Evolutionary conservation across 495 filamentous ascomycete species (phyloP).

Genomic region (Geoglossum glabrum): DNA sequence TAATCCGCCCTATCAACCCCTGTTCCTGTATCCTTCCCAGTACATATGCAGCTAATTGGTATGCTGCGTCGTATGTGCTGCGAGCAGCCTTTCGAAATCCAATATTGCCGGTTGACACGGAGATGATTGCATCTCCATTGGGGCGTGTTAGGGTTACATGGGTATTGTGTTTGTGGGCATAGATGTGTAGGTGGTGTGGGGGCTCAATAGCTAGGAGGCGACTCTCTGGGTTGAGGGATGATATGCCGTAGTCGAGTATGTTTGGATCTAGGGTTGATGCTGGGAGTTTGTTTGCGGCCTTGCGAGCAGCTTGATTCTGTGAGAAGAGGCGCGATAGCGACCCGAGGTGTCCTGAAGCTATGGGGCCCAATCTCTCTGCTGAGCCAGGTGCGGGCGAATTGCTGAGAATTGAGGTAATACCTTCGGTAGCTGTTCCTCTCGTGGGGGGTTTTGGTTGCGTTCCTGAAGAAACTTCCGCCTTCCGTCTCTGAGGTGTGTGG

Average conservation of each 20-base stretch:
- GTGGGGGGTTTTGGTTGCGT: not conserved
- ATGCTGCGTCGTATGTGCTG: constrained; percentile 77
- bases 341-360: not conserved
- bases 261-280: not conserved
- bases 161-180: constrained; percentile 73
- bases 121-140: constrained; percentile 54
- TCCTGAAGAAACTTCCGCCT: not conserved
- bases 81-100: constrained; percentile 66
- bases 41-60: constrained; percentile 64
- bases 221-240: not conserved
- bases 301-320: not conserved
- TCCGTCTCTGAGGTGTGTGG: not conserved
- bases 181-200: constrained; percentile 75
- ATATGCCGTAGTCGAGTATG: not conserved
- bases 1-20: constrained; percentile 38
- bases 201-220: not conserved
- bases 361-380: not conserved
- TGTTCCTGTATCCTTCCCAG: constrained; percentile 59
- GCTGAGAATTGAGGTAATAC: not conserved
- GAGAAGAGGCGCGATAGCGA: not conserved
- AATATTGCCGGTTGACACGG: constrained; percentile 58
- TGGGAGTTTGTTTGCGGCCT: too few relatives aligned
- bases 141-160: constrained; percentile 75
- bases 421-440: not conserved
- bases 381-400: not conserved